Percentiles rank a stretch among this genome's conserved stretches.
Conservation (phyloP, 2,329 filamentous ascomycete genomes). For the Colletotrichum sp. region DNA sequence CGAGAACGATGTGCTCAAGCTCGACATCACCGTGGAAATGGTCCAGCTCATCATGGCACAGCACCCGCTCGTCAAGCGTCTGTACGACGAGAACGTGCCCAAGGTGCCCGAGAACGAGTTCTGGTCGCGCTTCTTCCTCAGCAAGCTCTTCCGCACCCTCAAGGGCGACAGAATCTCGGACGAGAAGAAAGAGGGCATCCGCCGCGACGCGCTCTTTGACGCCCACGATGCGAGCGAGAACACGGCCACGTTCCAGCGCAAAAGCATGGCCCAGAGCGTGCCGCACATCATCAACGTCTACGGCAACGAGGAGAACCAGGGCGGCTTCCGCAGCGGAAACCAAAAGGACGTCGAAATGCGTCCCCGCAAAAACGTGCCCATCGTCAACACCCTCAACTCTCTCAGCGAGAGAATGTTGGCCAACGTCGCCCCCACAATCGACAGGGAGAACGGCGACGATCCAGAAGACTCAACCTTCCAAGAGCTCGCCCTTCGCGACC, state of each 20-base stretch:
- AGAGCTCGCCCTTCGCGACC: slow-evolving; percentile 78
- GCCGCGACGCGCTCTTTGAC: slow-evolving; percentile 76
- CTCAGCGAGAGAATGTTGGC: slow-evolving; percentile 94
- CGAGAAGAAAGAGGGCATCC: slow-evolving; percentile 62
- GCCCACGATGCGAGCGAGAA: slow-evolving; percentile 82
- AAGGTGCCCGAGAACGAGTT: slow-evolving; percentile 81
- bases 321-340: slow-evolving; percentile 81
- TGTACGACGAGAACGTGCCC: slow-evolving; percentile 93
- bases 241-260: slow-evolving; percentile 54
- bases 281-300: slow-evolving; percentile 92
- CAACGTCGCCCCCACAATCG: slow-evolving; percentile 81
- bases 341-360: slow-evolving; percentile 90
- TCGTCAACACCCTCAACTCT: slow-evolving; percentile 86
- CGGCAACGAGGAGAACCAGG: slow-evolving; percentile 94
- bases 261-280: slow-evolving; percentile 68
- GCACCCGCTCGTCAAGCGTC: slow-evolving; percentile 86
- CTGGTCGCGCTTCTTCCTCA: slow-evolving; percentile 94
- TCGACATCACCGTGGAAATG: slow-evolving; percentile 90
- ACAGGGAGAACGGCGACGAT: slow-evolving; percentile 63
- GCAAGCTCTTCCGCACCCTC: slow-evolving; percentile 86
- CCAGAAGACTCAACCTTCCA: slow-evolving; percentile 77
- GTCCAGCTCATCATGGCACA: slow-evolving; percentile 92
- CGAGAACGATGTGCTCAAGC: slow-evolving; percentile 74
- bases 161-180: slow-evolving; percentile 87
- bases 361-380: slow-evolving; percentile 80